Evolutionary conservation across 768 basidiomycete genomes (phyloP), one percentile per base, ranked within the genome.

Genomic region (Hirschioporus abietinus): DNA sequence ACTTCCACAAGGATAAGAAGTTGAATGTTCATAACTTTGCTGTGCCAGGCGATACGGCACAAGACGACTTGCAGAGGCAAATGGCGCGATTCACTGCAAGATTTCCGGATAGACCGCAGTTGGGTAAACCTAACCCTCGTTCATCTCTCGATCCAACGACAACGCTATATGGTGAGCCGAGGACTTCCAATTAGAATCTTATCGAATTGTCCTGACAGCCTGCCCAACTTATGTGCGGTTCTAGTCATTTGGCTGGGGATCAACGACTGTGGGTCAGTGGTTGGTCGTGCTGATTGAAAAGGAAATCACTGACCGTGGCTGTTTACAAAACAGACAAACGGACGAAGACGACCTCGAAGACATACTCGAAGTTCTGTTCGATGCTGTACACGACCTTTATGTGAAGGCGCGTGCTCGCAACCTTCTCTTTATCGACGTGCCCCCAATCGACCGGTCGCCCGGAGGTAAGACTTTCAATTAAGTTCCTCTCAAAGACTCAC

Each of bases 391-490:
- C 62, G 65, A 72, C 25, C 72, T 79, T 1, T 78, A 79, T 63
- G 66, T 71, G 35, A 74, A 76, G 67, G 71, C 74, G 18, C 69
- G 71, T 9, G 79, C 77, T 15, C 67, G 78, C 26, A 79, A 77
- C 63, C 79, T 81, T 67, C 20, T 81, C 9, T 64, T 81, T 64
- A 64, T 81, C 26, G 76, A 81, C 66, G 73, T 80, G 34, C 79
- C 79, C 2, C 79, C 80, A 1, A 74, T 74, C 17, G 73, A 80
- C 63, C 75, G 79, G 18, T 75, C 75, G 10, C 80, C 80, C 4
- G 68, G 67, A 66, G 79, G 79, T 79, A 73, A 35, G 62, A 30
- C 36, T 57, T 24, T 25, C n/a, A 0, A 52, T 25, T 23, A 12
- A 10, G 30, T 27, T 17, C 27, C 62, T 62, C 18, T 42, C 15